Evolutionary conservation across 179 eudicot genomes (phyloP), one percentile per base, ranked within the genome.

Genomic region (Vitellaria paradoxa): DNA sequence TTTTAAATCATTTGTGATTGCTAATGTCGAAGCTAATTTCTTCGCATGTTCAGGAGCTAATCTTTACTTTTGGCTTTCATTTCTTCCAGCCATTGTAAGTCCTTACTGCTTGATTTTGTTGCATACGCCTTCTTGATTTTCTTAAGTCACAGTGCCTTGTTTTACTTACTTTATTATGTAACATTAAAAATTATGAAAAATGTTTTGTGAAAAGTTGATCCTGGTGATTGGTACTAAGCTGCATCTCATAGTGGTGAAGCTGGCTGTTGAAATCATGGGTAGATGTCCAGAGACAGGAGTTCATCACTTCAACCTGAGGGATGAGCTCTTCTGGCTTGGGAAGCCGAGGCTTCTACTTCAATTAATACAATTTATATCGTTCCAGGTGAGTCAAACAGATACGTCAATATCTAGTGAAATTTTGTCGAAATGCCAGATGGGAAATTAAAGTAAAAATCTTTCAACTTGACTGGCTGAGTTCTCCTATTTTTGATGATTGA

Each of bases 271-370:
- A 81, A 85, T 86, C 77, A 83, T 78, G 83, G 88, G 89, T 67
- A 68, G 81, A 61, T 79, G 84, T 59, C 86, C 84, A 26, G 80
- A 68, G 73, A 76, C 81, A 52, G 87, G 78, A 82, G 24, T 73
- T 75, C 84, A 77, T 37, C 86, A 81, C 72, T 87, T 92, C 68
- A 86, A 85, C 40, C 79, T 89, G 30, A 87, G 97, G 82, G 97
- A 92, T 69, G 94, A 89, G 80, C 88, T 92, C 3, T 92, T 92
- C 84, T 92, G 97, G 97, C 89, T 90, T 80, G 84, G 89, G 66
- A 89, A 81, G 62, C 97, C 97, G 62, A 81, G 85, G 84, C 82
- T 92, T 77, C 84, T 92, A 65, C 87, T 90, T 77, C 69, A 86
- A 59, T 24, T 89, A 62, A 90, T 92, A 80, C 94, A 92, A 75